These are phyloP conservation scores for Solanum bukasovii DNA, from an alignment of 257 asterid genomes.

Conservation along the genomic window DNA sequence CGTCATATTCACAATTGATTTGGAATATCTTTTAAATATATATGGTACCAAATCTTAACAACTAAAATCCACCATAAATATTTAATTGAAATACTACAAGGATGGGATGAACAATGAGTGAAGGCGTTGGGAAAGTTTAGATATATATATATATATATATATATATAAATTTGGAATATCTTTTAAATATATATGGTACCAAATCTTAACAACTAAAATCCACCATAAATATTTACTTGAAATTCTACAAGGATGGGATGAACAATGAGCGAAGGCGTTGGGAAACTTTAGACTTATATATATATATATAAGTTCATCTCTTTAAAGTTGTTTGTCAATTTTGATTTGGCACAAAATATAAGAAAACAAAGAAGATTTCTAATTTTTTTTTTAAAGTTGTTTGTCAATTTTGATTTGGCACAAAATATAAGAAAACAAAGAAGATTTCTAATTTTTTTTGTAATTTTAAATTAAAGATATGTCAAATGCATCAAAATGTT, in stretches of 20 bases:
- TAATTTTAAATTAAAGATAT: no score
- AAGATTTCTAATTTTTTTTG: rapidly evolving
- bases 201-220: not conserved
- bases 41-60: not conserved
- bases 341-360: not conserved
- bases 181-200: not conserved
- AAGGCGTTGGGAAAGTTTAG: not conserved
- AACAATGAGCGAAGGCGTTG: no score
- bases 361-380: not conserved
- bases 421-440: not conserved
- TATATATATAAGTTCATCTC: no score
- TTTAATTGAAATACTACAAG: no score
- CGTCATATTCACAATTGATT: not conserved
- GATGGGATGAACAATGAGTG: no score
- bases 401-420: not conserved
- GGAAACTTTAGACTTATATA: no score
- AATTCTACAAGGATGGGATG: no score
- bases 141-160: no score
- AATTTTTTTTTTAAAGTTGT: rapidly evolving
- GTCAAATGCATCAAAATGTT: no score
- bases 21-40: not conserved
- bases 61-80: not conserved
- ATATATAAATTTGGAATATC: not conserved
- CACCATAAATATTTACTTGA: not conserved
- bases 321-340: no score